These are phyloP conservation scores for Ambrosiella cleistominuta DNA, from an alignment of 2,329 filamentous ascomycete species.

Conservation along the genomic window DNA sequence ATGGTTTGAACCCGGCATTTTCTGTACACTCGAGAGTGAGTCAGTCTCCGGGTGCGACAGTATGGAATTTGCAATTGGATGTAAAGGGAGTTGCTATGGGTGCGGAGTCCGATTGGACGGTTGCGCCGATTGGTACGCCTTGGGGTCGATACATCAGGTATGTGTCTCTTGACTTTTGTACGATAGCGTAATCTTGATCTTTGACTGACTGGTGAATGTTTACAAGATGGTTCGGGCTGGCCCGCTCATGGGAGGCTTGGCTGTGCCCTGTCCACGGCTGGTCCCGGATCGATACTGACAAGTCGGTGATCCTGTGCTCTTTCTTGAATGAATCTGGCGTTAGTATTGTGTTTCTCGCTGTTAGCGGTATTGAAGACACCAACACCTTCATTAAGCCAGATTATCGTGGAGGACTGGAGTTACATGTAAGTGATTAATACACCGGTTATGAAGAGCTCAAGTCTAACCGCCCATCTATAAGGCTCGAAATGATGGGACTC, in stretches of 20 bases:
- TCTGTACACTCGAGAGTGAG: constrained; percentile 36
- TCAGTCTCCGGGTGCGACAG: constrained; percentile 48
- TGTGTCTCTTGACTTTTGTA: constrained; percentile 13
- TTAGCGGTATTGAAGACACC: constrained; percentile 58
- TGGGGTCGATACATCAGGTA: constrained; percentile 38
- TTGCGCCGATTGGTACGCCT: constrained; percentile 44
- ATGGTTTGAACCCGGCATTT: constrained; percentile 38
- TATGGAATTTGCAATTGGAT: constrained; percentile 49
- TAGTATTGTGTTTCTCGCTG: constrained; percentile 58
- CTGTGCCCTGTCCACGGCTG: constrained; percentile 73
- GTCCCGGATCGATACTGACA: constrained; percentile 46
- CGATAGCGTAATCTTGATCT: neutral
- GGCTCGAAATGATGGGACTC: constrained; percentile 48
- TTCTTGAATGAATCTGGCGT: constrained; percentile 57
- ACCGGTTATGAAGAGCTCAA: constrained; percentile 10
- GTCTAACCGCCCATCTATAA: constrained; percentile 17
- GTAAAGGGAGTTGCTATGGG: constrained; percentile 36
- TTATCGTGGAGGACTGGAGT: constrained; percentile 43
- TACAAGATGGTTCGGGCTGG: constrained; percentile 59
- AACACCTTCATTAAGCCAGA: constrained; percentile 52
- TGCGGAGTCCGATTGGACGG: constrained; percentile 38
- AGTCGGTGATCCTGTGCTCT: constrained; percentile 60
- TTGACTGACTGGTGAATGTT: neutral
- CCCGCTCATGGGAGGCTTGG: constrained; percentile 70
- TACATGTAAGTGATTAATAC: constrained; percentile 36